phyloP scores from a whole-genome alignment of 2,329 filamentous ascomycete genomes.

The Bipolaris gigantea region DNA sequence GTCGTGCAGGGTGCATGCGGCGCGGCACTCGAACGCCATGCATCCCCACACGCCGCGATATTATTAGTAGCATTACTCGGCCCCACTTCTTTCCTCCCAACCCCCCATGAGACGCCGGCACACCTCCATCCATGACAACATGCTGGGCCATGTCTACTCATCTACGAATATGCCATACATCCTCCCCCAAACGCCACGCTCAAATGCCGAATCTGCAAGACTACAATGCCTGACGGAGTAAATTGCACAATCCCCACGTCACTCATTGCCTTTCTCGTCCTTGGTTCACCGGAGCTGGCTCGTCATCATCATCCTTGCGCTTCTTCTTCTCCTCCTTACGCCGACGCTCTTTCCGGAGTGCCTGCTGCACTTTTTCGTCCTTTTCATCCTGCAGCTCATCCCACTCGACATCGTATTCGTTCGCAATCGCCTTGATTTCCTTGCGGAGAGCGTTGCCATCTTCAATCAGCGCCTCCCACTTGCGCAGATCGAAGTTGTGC shows the following conservation, averaged over 20 bases:
- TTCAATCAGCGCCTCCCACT: conserved; percentile 78
- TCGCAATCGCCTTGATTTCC: conserved; percentile 79
- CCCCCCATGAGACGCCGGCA: neutral
- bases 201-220: conserved; percentile 2
- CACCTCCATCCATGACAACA: neutral
- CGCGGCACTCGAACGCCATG: neutral
- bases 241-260: neutral
- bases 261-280: conserved; percentile 2
- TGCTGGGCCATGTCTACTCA: neutral
- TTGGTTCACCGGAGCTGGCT: conserved; percentile 11
- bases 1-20: neutral
- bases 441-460: conserved; percentile 75
- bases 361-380: conserved; percentile 60
- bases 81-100: neutral
- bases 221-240: neutral
- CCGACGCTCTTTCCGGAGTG: conserved; percentile 54
- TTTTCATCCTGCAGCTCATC: conserved; percentile 75
- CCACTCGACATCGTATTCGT: conserved; percentile 91
- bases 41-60: conserved; percentile 9
- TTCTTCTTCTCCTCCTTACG: conserved; percentile 42
- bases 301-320: conserved; percentile 41
- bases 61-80: conserved; percentile 9
- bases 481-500: conserved; percentile 72
- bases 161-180: neutral
- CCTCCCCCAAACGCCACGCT: conserved; percentile 10